Evolutionary conservation across 2,329 filamentous ascomycete species (phyloP), one percentile per base, ranked within the genome.

Genomic region (Venturia oleaginea): DNA sequence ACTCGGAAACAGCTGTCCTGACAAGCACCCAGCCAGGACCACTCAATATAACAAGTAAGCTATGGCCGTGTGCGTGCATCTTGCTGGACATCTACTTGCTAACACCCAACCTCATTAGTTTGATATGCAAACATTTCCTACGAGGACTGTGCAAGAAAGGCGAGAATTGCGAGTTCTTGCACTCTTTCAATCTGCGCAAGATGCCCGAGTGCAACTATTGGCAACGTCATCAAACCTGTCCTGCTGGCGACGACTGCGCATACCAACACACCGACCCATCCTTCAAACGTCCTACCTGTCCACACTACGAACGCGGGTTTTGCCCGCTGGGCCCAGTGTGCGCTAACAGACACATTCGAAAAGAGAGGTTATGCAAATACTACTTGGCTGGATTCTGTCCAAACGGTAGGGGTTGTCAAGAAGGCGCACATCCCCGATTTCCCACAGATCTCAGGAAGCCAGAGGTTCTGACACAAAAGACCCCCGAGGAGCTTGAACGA

Each of bases 161-260:
- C 71, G 89, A 97, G 73, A 86, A 87, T 69, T 99, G 94, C 86
- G 94, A 99, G 80, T 99, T 97, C 72, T 82, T 97, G 60, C 94
- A 99, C 82, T 94, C 97, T 78, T 99, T 97, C 81, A 97, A 99
- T 78, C 84, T 99, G 70, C 87, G 94, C 68, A 92, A 94, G 76
- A 97, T 97, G 91, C 92, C 94, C 67, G 94, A 97, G 79, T 99
- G 94, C 79, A 96, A 96, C 73, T 96, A 96, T 77, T 97, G 93
- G 78, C 87, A 92, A 65, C 85, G 92, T 67, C 96, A 94, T 73
- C 91, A 91, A 64, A 97, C 95, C 75, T 99, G 94, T 78, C 91
- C 90, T 68, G 96, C 97, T 77, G 94, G 93, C 69, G 93, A 97
- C 76, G 94, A 99, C 78, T 99, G 94, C 73, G 81, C 96, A 5